Conservation (phyloP, 768 basidiomycete species). For the Boletus coccyginus region DNA sequence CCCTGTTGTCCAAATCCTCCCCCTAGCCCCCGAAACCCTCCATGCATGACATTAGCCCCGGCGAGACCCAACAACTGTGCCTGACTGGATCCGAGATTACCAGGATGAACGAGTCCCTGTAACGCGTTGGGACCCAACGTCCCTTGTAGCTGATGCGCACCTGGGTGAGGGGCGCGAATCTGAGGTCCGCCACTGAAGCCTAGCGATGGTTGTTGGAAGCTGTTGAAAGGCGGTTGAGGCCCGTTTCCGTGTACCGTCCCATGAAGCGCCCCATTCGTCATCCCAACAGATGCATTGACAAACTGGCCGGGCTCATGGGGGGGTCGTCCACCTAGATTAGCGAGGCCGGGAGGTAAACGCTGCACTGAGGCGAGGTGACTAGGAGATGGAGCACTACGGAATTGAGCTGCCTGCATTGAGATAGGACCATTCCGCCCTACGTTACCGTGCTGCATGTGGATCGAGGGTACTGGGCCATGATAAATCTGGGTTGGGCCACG, state of each 20-base stretch:
- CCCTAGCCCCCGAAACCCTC: conserved; percentile 46
- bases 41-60: conserved; percentile 44
- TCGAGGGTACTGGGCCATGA: conserved; percentile 43
- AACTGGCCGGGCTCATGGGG: conserved; percentile 77
- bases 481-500: conserved; percentile 60
- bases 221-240: conserved; percentile 52
- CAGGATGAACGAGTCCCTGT: conserved; percentile 50
- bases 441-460: conserved; percentile 52
- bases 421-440: conserved; percentile 50
- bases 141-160: conserved; percentile 47
- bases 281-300: conserved; percentile 39
- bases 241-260: conserved; percentile 45
- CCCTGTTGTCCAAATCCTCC: conserved; percentile 39
- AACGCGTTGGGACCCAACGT: conserved; percentile 46
- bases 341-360: conserved; percentile 75
- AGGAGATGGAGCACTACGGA: conserved; percentile 70
- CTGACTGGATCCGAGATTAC: conserved; percentile 51
- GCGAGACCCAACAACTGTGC: conserved; percentile 44
- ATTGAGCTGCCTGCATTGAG: conserved; percentile 59
- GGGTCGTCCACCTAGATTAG: conserved; percentile 78
- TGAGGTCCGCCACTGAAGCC: conserved; percentile 42
- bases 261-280: conserved; percentile 47
- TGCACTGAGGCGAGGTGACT: conserved; percentile 49
- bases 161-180: conserved; percentile 51
- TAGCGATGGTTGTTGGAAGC: conserved; percentile 44